A percentile compares a stretch with the other conserved stretches of the same genome.
These are phyloP conservation scores for Persicaria maculosa DNA, from an alignment of 148 eudicot species.

Conservation along the genomic window DNA sequence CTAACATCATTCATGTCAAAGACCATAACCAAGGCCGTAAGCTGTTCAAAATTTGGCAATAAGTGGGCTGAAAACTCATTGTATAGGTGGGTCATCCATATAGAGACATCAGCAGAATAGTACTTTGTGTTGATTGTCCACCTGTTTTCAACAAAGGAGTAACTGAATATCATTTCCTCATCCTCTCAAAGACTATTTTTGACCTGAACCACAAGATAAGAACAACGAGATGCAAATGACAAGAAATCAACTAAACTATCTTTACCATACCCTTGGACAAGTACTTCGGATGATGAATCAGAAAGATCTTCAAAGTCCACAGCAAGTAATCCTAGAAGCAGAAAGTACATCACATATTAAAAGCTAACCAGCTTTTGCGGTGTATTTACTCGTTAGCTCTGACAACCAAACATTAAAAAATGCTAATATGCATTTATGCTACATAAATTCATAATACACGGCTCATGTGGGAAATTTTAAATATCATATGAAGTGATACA, in stretches of 20 bases:
- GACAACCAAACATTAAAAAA: neutral
- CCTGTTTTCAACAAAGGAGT: conserved; percentile 29
- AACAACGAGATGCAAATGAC: too few species aligned
- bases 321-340: conserved; percentile 56
- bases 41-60: conserved; percentile 39
- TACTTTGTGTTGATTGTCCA: conserved; percentile 95
- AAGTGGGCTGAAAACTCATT: conserved; percentile 47
- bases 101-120: conserved; percentile 78
- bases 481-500: neutral
- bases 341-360: conserved; percentile 3
- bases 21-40: conserved; percentile 87
- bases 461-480: neutral
- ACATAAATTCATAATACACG: neutral
- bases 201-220: neutral
- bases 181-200: neutral
- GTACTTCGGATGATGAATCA: conserved; percentile 48
- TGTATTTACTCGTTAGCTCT: neutral
- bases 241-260: too few species aligned
- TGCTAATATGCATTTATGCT: neutral
- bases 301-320: conserved; percentile 58
- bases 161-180: conserved; percentile 9
- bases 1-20: conserved; percentile 78
- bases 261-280: conserved; percentile 61
- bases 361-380: neutral
- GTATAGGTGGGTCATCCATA: conserved; percentile 76